Conservation (phyloP, 768 basidiomycete species). For the Epithele typhae region DNA sequence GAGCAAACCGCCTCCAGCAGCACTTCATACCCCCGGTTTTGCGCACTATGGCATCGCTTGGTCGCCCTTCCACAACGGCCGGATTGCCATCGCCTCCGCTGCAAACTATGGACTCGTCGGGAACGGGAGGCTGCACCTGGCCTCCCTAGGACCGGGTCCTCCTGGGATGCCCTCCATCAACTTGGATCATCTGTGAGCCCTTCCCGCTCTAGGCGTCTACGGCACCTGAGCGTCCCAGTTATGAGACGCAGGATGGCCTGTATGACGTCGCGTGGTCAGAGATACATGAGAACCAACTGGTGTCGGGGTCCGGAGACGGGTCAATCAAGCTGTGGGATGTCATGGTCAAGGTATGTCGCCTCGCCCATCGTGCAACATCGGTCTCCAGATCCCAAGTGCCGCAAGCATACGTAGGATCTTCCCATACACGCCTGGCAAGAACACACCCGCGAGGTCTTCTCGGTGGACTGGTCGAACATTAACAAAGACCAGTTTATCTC, state of each 20-base stretch:
- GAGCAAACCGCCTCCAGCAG: too few relatives aligned
- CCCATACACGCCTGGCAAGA: constrained; percentile 94
- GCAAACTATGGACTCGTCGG: constrained; percentile 96
- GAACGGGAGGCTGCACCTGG: constrained; percentile 82
- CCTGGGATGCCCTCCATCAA: constrained; percentile 40
- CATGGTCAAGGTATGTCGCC: constrained; percentile 62
- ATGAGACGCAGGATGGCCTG: constrained; percentile 81
- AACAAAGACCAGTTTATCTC: constrained; percentile 85
- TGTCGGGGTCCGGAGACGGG: constrained; percentile 88
- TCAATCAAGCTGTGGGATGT: constrained; percentile 90
- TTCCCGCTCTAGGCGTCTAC: too few relatives aligned
- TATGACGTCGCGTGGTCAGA: constrained; percentile 96
- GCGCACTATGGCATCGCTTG: constrained; percentile 79
- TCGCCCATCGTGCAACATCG: not conserved
- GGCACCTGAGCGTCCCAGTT: too few relatives aligned
- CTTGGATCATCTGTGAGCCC: constrained; percentile 66
- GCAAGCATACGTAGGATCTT: constrained; percentile 56
- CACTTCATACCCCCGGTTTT: constrained; percentile 74
- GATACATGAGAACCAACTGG: constrained; percentile 88
- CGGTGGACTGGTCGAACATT: constrained; percentile 93
- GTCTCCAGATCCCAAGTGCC: constrained; percentile 24
- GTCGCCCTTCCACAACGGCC: constrained; percentile 79
- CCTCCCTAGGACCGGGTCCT: constrained; percentile 47
- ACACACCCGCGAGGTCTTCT: constrained; percentile 89
- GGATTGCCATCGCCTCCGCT: constrained; percentile 75